Conservation (phyloP, 2,329 filamentous ascomycete species). For the Truncatella angustata region DNA sequence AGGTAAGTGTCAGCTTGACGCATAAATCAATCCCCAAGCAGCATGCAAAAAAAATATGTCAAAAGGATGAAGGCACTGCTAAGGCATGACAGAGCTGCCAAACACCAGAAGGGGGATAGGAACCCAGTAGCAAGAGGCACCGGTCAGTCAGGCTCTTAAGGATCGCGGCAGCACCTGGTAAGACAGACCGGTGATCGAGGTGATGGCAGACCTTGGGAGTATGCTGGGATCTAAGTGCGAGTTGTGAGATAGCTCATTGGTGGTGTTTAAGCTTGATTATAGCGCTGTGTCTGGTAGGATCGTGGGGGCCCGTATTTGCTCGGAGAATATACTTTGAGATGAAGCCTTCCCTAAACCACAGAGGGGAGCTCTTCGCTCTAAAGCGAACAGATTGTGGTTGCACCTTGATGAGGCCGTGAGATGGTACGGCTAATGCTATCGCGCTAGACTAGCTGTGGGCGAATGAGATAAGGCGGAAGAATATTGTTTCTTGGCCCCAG, state of each 20-base stretch:
- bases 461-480: constrained; percentile 13
- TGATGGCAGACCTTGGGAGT: background rate
- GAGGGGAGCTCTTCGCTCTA: background rate
- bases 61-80: background rate
- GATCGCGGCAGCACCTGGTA: background rate
- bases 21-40: background rate
- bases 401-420: constrained; percentile 1
- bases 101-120: background rate
- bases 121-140: constrained; percentile 1
- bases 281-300: constrained; percentile 2
- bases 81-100: constrained; percentile 4
- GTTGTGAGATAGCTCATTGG: constrained; percentile 7
- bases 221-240: constrained; percentile 1
- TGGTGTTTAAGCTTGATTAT: constrained; percentile 8
- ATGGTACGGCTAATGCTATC: background rate
- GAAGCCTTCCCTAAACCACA: background rate
- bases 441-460: constrained; percentile 4
- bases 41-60: background rate
- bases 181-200: background rate
- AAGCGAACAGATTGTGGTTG: constrained; percentile 1
- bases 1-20: background rate
- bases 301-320: constrained; percentile 1
- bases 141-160: background rate
- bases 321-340: constrained; percentile 3
- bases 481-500: constrained; percentile 13